Conservation (phyloP, 805 yeast genomes). For the Starmerella potacharoeniae region DNA sequence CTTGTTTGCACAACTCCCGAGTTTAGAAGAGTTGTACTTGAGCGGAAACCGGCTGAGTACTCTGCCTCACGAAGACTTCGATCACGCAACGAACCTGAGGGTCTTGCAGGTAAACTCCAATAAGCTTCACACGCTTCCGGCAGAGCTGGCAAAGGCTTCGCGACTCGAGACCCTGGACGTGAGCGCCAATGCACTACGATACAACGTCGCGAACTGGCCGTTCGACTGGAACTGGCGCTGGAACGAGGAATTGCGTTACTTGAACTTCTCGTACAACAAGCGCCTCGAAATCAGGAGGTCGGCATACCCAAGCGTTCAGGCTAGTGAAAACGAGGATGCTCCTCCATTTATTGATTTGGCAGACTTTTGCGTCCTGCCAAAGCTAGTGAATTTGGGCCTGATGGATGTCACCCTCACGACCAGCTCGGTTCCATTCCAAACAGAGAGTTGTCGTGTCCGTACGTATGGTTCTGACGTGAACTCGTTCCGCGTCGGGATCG, state of each 20-base stretch:
- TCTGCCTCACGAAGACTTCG: conserved; percentile 79
- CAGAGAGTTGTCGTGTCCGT: conserved; percentile 69
- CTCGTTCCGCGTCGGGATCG: conserved; percentile 75
- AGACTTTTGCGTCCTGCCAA: conserved; percentile 62
- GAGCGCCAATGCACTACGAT: conserved; percentile 80
- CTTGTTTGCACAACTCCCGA: conserved; percentile 44
- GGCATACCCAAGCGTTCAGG: conserved; percentile 28
- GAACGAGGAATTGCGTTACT: conserved; percentile 60
- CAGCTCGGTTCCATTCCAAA: conserved; percentile 79
- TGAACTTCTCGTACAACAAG: conserved; percentile 87
- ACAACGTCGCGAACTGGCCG: conserved; percentile 86
- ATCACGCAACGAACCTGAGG: conserved; percentile 43
- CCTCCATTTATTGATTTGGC: conserved; percentile 29
- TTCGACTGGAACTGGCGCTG: conserved; percentile 98
- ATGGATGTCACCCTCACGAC: conserved; percentile 94
- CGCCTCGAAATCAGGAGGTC: conserved; percentile 67
- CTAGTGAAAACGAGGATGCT: conserved; percentile 3
- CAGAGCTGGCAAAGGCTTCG: conserved; percentile 63
- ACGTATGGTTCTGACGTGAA: conserved; percentile 75
- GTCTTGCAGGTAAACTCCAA: conserved; percentile 69
- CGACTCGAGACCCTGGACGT: conserved; percentile 68
- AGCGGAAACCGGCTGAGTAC: conserved; percentile 75
- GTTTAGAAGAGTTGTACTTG: conserved; percentile 53
- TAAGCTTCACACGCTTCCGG: conserved; percentile 73
- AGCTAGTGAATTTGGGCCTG: conserved; percentile 65